Base-by-base conservation (phyloP, 2,329 filamentous ascomycete genomes). In the Pseudogymnoascus sp. region DNA sequence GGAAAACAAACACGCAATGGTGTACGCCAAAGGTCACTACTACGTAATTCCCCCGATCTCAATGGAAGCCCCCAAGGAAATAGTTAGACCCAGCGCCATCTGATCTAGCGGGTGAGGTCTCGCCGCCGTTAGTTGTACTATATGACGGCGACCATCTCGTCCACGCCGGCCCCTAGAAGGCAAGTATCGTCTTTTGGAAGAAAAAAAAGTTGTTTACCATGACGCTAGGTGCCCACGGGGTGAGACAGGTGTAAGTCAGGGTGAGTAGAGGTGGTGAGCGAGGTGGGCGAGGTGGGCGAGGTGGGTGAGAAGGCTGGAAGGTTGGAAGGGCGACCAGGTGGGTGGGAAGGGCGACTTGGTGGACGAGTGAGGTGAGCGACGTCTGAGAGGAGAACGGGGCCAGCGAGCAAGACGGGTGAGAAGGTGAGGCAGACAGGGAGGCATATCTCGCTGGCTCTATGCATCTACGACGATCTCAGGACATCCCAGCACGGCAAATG, bases 81-180 rank as follows among this genome's bases (percentile, higher is more conserved):
- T 18, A 33, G 25, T 50, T 50, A 18, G 43, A 11, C 25, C 43
- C 25, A n/a, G 43, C n/a, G 43, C 43, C 43, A 50, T 50, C 43
- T 50, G 43, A 50, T 50, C 43, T 50, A 50, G 43, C 43, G 25
- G 43, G 25, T 12, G 28, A 50, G 43, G 43, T 50, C 25, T 50
- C 43, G n/a, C 43, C n/a, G 43, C 25, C 25, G 5, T 30, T 30
- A 30, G n/a, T 15, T 50, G 4, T 50, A 50, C 25, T 50, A 50
- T 33, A 50, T 50, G 43, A 50, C 79, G 82, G 1, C 82, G 82
- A 5, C 78, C 80, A 0, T 0, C 76, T 83, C 4, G 73, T 71
- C n/a, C 73, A 77, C 60, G 84, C 83, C 63, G 67, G 75, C 43
- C 43, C 43, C 43, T 15, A 50, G 43, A 50, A 50, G 43, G 43